A percentile compares a stretch with the other conserved stretches of the same genome.
phyloP scores from a whole-genome alignment of 31 red algal genomes.

The Porphyra umbilicalis region DNA sequence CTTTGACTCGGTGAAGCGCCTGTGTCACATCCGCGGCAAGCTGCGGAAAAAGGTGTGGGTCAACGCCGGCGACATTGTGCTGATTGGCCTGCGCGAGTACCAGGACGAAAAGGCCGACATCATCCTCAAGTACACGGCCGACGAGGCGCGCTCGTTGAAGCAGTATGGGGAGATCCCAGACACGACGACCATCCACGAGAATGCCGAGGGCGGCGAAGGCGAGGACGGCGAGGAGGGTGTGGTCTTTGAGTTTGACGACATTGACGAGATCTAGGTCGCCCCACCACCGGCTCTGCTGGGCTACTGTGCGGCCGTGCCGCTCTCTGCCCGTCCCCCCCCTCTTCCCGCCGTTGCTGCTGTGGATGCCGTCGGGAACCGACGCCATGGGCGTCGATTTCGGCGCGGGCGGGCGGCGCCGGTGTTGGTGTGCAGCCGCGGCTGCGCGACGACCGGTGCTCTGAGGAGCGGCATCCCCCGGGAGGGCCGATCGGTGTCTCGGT shows the following conservation, averaged over 20 bases:
- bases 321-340: too few species aligned
- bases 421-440: too few species aligned
- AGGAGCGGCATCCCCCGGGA: too few species aligned
- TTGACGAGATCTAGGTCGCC: conserved; percentile 86
- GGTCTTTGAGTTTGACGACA: conserved; percentile 87
- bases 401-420: too few species aligned
- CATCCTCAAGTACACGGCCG: conserved; percentile 96
- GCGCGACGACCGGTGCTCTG: too few species aligned
- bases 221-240: conserved; percentile 85
- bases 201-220: conserved; percentile 51
- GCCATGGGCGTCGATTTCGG: too few species aligned
- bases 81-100: conserved; percentile 96
- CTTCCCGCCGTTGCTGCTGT: too few species aligned
- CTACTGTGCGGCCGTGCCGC: too few species aligned
- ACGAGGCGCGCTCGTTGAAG: conserved; percentile 90
- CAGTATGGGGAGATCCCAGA: conserved; percentile 98
- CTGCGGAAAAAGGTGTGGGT: conserved; percentile 99
- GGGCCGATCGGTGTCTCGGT: too few species aligned
- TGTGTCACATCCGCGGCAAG: conserved; percentile 99
- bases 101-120: conserved; percentile 99
- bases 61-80: conserved; percentile 93
- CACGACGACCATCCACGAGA: conserved; percentile 85
- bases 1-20: conserved; percentile 84
- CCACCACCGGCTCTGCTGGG: too few species aligned
- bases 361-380: too few species aligned